Evolutionary conservation across 177 flowering plant genomes (phyloP).

Genomic region (Vitis hybrid): DNA sequence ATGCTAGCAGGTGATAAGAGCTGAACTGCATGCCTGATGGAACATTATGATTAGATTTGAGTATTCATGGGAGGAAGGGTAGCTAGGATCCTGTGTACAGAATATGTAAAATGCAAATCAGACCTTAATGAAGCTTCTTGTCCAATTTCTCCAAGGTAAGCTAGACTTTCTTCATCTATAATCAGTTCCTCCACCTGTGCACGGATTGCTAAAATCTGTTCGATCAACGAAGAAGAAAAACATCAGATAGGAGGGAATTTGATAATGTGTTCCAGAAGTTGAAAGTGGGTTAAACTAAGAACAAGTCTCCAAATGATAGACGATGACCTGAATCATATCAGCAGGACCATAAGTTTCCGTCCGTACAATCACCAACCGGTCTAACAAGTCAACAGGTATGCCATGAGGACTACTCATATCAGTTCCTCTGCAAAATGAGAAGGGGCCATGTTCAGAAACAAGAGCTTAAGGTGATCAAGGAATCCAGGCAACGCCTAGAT

Average conservation of each 20-base stretch:
- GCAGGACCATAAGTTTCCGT: slow-evolving; percentile 87
- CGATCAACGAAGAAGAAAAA: slow-evolving; percentile 8
- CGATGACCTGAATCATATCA: slow-evolving; percentile 79
- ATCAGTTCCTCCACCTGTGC: slow-evolving; percentile 88
- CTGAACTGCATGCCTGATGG: slow-evolving; percentile 93
- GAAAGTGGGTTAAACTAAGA: not conserved
- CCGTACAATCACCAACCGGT: slow-evolving; percentile 78
- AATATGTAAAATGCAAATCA: not conserved
- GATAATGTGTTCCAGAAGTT: not conserved
- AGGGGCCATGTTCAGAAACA: not conserved
- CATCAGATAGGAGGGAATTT: not conserved
- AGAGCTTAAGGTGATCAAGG: too few relatives aligned
- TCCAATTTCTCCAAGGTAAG: slow-evolving; percentile 83
- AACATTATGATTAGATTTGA: slow-evolving; percentile 3
- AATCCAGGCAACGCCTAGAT: too few relatives aligned
- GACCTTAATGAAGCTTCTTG: slow-evolving; percentile 85
- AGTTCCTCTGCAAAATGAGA: slow-evolving; percentile 67
- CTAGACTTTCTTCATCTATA: slow-evolving; percentile 89
- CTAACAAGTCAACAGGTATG: slow-evolving; percentile 92
- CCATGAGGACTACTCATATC: slow-evolving; percentile 95
- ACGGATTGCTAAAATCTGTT: slow-evolving; percentile 86
- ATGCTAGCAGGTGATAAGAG: slow-evolving; percentile 82
- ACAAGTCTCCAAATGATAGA: not conserved
- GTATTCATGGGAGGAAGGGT: not conserved
- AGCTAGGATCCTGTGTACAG: not conserved